Base-by-base conservation (phyloP, 306 rosid species). In the Cicer judaicum region DNA sequence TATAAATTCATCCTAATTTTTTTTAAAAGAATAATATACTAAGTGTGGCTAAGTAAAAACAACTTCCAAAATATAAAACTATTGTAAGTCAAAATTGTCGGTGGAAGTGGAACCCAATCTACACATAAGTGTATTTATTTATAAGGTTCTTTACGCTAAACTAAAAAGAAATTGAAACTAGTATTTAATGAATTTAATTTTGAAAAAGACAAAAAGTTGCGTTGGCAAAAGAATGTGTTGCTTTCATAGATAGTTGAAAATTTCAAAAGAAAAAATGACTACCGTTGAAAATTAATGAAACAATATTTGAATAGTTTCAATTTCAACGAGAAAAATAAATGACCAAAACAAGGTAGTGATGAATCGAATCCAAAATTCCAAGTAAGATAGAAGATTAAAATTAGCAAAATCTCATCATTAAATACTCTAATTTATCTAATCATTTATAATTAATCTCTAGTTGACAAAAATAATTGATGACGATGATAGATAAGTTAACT, bases 31-130 rank as follows among this genome's bases (percentile, higher is more conserved):
- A n/a, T n/a, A n/a, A n/a, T n/a, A n/a, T n/a, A n/a, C n/a, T n/a
- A n/a, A n/a, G n/a, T n/a, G 39, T 42, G 47, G 13, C 4, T 5
- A 65, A 46, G 13, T 2, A 40, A 4, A 8, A n/a, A n/a, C n/a
- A 64, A 47, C 13, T 7, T 16, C 7, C 10, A 47, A 5, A 21
- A 21, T 21, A 46, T 29, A 48, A 50, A 14, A 49, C 43, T 29
- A 52, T 47, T 69, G 2, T 60, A 10, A 11, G 7, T 48, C 16
- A 73, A 75, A 50, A 19, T 65, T 75, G 86, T 83, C 87, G 88
- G 87, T 69, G 72, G 68, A 8, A 15, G 8, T 53, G 24, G 21
- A 15, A n/a, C 55, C 9, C 16, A 0, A 18, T 18, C 19, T 18
- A 18, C 19, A 18, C 19, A 18, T 18, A 21, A 21, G 24, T 21